Percentiles rank a stretch among this genome's conserved stretches.
Evolutionary conservation across 495 filamentous ascomycete genomes (phyloP).

Genomic region (Aspergillus homomorphus): DNA sequence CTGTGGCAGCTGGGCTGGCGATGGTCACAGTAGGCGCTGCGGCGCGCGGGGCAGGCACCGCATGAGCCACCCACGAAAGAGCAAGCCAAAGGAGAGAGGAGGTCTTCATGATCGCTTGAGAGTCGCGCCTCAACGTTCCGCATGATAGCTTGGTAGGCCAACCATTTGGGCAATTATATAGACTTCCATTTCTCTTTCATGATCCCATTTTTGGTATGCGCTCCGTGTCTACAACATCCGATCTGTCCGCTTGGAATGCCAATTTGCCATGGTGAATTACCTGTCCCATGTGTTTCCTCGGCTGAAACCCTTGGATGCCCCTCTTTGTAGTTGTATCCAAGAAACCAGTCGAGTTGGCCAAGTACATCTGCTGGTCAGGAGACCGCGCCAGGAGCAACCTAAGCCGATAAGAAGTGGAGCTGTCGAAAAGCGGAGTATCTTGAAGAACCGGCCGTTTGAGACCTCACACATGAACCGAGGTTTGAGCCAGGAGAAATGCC

Average conservation of each 20-base stretch:
- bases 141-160: not conserved
- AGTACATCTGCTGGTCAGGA: not conserved
- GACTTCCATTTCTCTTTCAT: not conserved
- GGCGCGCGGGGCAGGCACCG: constrained; percentile 22
- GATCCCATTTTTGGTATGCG: not conserved
- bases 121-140: not conserved
- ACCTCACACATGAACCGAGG: not conserved
- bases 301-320: not conserved
- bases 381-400: not conserved
- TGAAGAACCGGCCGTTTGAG: not conserved
- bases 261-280: not conserved
- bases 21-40: constrained; percentile 43
- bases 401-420: not conserved
- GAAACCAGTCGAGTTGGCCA: not conserved
- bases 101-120: not conserved
- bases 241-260: not conserved
- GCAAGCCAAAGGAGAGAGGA: constrained; percentile 8
- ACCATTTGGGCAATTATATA: not conserved
- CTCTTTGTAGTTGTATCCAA: not conserved
- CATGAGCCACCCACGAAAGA: constrained; percentile 7
- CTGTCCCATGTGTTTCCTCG: constrained; percentile 3
- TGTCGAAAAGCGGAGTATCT: not conserved
- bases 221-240: not conserved
- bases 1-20: constrained; percentile 42
- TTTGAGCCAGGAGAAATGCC: not conserved